phyloP scores from a whole-genome alignment of 2,329 filamentous ascomycete genomes.

The Sarocladium oryzae region DNA sequence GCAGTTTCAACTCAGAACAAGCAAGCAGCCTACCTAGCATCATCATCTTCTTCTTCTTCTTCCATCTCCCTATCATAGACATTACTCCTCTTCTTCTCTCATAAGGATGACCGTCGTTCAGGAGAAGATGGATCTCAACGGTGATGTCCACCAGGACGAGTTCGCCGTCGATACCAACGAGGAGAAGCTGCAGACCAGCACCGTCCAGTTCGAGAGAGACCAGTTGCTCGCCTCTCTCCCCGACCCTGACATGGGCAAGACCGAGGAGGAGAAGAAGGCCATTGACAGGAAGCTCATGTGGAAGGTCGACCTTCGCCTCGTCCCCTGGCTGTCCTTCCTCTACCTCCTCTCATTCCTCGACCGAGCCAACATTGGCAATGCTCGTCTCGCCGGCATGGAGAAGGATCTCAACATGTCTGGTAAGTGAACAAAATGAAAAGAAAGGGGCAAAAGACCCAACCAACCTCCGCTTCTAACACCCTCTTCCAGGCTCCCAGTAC shows the following conservation, averaged over 20 bases:
- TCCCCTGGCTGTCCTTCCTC: slow-evolving; percentile 53
- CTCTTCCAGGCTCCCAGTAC: slow-evolving; percentile 51
- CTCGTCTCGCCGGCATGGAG: slow-evolving; percentile 56
- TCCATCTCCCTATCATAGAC: no score
- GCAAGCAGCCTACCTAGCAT: neutral
- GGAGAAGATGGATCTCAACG: neutral
- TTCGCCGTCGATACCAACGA: neutral
- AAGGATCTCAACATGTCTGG: slow-evolving; percentile 40
- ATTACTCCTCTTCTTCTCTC: no score
- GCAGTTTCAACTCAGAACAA: neutral
- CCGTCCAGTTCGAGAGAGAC: slow-evolving; percentile 21
- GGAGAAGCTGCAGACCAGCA: neutral
- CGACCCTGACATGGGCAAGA: slow-evolving; percentile 50
- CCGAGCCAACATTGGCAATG: slow-evolving; percentile 45
- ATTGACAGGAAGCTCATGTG: slow-evolving; percentile 49
- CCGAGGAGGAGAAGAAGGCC: slow-evolving; percentile 50
- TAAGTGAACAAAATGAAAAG: no score
- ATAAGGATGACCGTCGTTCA: neutral
- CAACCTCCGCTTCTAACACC: no score
- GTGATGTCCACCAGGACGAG: neutral
- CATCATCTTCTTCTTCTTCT: no score
- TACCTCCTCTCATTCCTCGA: slow-evolving; percentile 40
- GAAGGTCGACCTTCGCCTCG: slow-evolving; percentile 50
- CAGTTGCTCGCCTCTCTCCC: slow-evolving; percentile 22
- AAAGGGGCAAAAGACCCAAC: no score